phyloP scores from a whole-genome alignment of 1,139 yeast species.

The Saccharomyces hybrid region DNA sequence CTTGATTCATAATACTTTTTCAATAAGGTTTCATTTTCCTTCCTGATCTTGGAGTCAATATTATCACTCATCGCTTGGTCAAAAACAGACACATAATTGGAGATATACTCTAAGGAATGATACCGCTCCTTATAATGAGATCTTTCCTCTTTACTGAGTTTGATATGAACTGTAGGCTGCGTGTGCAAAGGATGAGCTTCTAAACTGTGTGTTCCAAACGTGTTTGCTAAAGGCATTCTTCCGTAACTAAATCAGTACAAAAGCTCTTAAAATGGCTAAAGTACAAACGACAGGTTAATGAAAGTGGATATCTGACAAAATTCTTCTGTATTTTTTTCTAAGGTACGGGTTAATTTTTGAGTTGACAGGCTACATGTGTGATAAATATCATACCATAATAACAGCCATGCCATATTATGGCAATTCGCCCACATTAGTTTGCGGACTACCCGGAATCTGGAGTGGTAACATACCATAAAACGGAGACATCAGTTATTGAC shows the following conservation, averaged over 20 bases:
- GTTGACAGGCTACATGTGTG: neutral
- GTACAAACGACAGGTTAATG: neutral
- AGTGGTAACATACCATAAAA: neutral
- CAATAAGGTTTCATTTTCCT: conserved; percentile 17
- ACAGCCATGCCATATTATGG: neutral
- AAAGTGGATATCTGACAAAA: neutral
- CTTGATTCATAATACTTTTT: conserved; percentile 16
- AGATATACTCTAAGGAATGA: conserved; percentile 5
- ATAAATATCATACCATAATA: neutral
- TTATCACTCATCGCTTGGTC: conserved; percentile 9
- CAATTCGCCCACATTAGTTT: neutral
- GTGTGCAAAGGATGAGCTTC: neutral
- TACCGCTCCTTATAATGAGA: neutral
- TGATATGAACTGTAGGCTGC: neutral
- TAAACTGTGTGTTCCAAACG: neutral
- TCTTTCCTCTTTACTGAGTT: neutral
- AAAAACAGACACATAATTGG: conserved; percentile 10
- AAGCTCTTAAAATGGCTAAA: neutral
- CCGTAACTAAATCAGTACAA: neutral
- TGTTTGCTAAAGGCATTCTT: neutral
- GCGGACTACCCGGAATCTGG: neutral
- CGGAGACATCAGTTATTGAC: neutral
- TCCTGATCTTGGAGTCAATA: conserved; percentile 8
- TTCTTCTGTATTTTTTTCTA: neutral
- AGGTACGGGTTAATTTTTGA: conserved; percentile 8